Percentiles rank a stretch among this genome's conserved stretches.
Conservation (phyloP, 2,329 filamentous ascomycete species). For the Venturia nashicola region DNA sequence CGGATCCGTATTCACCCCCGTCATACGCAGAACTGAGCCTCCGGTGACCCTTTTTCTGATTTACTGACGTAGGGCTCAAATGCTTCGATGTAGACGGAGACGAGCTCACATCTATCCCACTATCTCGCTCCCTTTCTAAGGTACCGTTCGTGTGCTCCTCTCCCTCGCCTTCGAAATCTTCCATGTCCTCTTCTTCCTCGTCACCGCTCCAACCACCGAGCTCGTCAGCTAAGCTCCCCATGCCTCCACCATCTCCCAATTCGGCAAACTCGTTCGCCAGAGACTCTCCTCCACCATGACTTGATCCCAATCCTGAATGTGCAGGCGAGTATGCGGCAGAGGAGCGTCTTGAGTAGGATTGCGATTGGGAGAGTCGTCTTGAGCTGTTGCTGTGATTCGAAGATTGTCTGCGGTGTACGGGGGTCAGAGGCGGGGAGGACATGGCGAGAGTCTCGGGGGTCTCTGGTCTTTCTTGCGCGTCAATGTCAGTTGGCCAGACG, state of each 20-base stretch:
- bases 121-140: slow-evolving; percentile 16
- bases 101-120: slow-evolving; percentile 7
- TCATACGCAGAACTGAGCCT: slow-evolving; percentile 46
- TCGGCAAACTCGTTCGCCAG: slow-evolving; percentile 10
- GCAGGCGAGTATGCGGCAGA: slow-evolving; percentile 8
- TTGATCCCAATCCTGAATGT: slow-evolving; percentile 1
- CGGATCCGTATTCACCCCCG: slow-evolving; percentile 62
- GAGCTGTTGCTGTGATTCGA: slow-evolving; percentile 1
- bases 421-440: slow-evolving; percentile 6
- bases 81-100: slow-evolving; percentile 15
- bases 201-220: slow-evolving; percentile 61
- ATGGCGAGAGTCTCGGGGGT: neutral
- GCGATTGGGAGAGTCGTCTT: slow-evolving; percentile 1
- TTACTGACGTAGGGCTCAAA: slow-evolving; percentile 25
- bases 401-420: slow-evolving; percentile 3
- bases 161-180: slow-evolving; percentile 31
- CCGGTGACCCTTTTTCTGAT: slow-evolving; percentile 25
- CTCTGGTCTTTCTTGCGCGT: neutral
- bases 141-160: slow-evolving; percentile 37
- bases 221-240: slow-evolving; percentile 64
- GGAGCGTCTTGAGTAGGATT: slow-evolving; percentile 1
- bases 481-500: neutral
- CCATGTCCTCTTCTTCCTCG: slow-evolving; percentile 46
- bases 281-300: slow-evolving; percentile 6
- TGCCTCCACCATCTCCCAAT: slow-evolving; percentile 36